These are phyloP conservation scores for Herpotrichia juniperi DNA, from an alignment of 2,329 filamentous ascomycete species.

Conservation along the genomic window DNA sequence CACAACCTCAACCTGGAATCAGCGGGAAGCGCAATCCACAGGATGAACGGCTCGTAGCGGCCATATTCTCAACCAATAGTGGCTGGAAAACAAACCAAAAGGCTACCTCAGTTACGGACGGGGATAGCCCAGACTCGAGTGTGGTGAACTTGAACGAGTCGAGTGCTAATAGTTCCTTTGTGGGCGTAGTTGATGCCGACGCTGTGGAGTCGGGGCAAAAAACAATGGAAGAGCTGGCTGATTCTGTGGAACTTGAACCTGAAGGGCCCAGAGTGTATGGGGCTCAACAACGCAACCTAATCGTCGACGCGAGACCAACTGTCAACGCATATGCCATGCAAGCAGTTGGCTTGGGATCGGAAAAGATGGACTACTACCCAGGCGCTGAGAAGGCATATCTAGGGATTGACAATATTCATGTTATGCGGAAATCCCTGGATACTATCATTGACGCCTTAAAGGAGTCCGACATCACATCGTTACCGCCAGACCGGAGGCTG, in stretches of 20 bases:
- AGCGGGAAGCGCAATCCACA: constrained; percentile 90
- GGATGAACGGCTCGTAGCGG: constrained; percentile 90
- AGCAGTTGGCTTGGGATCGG: constrained; percentile 87
- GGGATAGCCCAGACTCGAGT: constrained; percentile 39
- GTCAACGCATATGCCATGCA: constrained; percentile 96
- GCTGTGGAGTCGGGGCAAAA: constrained; percentile 19
- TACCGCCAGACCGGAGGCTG: constrained; percentile 81
- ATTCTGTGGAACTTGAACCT: constrained; percentile 39
- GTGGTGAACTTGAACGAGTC: constrained; percentile 38
- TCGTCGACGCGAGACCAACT: constrained; percentile 92
- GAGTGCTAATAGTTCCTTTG: constrained; percentile 42
- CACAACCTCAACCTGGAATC: constrained; percentile 87
- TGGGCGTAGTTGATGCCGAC: constrained; percentile 35
- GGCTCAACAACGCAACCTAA: constrained; percentile 90
- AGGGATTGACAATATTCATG: constrained; percentile 97
- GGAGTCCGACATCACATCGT: constrained; percentile 83
- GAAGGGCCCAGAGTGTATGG: constrained; percentile 69
- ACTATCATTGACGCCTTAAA: constrained; percentile 90
- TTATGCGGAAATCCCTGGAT: constrained; percentile 90
- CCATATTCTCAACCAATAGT: constrained; percentile 78
- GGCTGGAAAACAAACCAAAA: constrained; percentile 38
- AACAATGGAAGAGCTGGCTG: constrained; percentile 33
- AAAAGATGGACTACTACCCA: constrained; percentile 97
- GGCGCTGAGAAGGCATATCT: constrained; percentile 90
- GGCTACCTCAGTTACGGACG: constrained; percentile 29